Evolutionary conservation across 495 filamentous ascomycete genomes (phyloP).

Genomic region (Xylaria intraflava): DNA sequence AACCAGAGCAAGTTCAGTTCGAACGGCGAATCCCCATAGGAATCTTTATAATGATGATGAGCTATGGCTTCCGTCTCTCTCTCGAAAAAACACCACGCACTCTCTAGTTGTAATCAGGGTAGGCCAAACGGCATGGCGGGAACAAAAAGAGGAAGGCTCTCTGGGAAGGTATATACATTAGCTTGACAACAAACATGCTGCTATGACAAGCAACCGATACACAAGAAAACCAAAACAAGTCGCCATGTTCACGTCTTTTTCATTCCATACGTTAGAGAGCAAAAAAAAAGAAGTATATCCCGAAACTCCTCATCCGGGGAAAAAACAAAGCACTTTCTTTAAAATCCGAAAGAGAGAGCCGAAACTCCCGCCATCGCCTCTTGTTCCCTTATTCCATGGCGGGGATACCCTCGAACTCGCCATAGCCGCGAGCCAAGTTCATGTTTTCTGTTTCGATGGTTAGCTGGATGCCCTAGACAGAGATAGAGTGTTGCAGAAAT

Average conservation of each 20-base stretch:
- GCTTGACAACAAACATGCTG: neutral
- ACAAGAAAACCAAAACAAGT: neutral
- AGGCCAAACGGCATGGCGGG: too few relatives aligned
- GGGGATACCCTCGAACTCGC: slow-evolving; percentile 88
- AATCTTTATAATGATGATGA: too few relatives aligned
- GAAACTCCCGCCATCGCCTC: neutral
- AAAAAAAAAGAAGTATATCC: neutral
- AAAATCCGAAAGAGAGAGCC: neutral
- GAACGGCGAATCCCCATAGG: too few relatives aligned
- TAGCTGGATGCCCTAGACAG: neutral
- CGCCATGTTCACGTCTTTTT: slow-evolving; percentile 1
- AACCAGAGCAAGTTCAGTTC: too few relatives aligned
- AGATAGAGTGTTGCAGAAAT: neutral
- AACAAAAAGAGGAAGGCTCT: neutral
- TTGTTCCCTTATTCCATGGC: slow-evolving; percentile 19
- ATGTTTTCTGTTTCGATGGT: slow-evolving; percentile 68
- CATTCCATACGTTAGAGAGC: slow-evolving; percentile 11
- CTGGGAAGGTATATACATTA: slow-evolving; percentile 2
- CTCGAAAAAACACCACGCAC: too few relatives aligned
- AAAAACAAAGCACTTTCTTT: neutral
- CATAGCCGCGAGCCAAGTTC: slow-evolving; percentile 91
- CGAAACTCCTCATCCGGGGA: slow-evolving; percentile 9
- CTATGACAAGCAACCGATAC: too few relatives aligned
- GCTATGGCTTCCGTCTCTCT: too few relatives aligned
- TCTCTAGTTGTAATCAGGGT: too few relatives aligned